phyloP scores from a whole-genome alignment of 2,329 filamentous ascomycete species.

The Arthrobotrys megalospora region DNA sequence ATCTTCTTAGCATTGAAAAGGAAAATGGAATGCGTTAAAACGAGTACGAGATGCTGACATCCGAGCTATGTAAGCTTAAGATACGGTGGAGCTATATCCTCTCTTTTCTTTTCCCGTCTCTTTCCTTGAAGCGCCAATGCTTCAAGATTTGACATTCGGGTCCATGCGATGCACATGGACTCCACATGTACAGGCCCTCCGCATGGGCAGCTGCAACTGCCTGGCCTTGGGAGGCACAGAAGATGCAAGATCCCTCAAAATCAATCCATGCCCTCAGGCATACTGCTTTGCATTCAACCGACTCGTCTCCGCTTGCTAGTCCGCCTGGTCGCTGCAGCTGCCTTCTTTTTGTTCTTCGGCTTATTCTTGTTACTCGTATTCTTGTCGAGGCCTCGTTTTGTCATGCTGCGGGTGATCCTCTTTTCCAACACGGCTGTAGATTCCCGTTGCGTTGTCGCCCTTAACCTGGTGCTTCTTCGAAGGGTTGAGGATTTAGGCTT shows the following conservation, averaged over 20 bases:
- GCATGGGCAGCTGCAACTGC: slow-evolving; percentile 36
- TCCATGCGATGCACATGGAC: slow-evolving; percentile 50
- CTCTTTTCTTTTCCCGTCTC: slow-evolving; percentile 17
- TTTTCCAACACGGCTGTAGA: slow-evolving; percentile 54
- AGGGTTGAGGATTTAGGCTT: slow-evolving; percentile 28
- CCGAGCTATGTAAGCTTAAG: slow-evolving; percentile 24
- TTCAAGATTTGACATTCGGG: slow-evolving; percentile 57
- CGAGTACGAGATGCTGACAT: slow-evolving; percentile 22
- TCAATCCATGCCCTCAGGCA: slow-evolving; percentile 25
- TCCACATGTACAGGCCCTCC: slow-evolving; percentile 38
- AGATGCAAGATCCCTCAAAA: slow-evolving; percentile 31
- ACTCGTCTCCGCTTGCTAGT: slow-evolving; percentile 57
- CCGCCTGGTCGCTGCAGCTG: slow-evolving; percentile 39
- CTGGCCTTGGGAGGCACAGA: slow-evolving; percentile 33
- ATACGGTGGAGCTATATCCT: slow-evolving; percentile 15
- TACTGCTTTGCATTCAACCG: slow-evolving; percentile 40
- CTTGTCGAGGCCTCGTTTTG: slow-evolving; percentile 21
- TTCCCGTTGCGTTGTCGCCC: slow-evolving; percentile 35
- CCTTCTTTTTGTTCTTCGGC: slow-evolving; percentile 12
- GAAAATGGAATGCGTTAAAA: not conserved
- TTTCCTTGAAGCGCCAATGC: slow-evolving; percentile 31
- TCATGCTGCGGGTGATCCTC: slow-evolving; percentile 56
- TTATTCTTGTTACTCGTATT: slow-evolving; percentile 9
- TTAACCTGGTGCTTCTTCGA: slow-evolving; percentile 25
- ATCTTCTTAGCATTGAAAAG: slow-evolving; percentile 6